These are phyloP conservation scores for Achaetomiella virescens DNA, from an alignment of 495 filamentous ascomycete species.

Conservation along the genomic window DNA sequence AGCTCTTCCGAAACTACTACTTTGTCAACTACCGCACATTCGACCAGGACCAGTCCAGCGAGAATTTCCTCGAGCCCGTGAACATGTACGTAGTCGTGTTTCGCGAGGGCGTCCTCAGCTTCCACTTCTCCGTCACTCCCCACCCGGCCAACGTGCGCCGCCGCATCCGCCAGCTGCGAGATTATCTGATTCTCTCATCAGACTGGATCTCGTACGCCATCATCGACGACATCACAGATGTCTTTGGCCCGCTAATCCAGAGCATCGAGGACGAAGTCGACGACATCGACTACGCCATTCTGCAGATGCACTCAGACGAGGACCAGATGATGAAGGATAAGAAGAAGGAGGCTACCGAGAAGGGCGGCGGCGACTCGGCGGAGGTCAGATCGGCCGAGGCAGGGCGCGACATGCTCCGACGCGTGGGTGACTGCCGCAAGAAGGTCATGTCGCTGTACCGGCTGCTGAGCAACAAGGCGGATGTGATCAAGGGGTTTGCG, in stretches of 20 bases:
- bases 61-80: constrained; percentile 86
- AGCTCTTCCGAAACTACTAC: constrained; percentile 94
- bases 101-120: constrained; percentile 87
- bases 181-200: constrained; percentile 85
- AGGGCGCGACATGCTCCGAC: constrained; percentile 77
- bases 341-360: constrained; percentile 16
- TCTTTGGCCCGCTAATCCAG: constrained; percentile 84
- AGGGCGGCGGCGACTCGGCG: constrained; percentile 35
- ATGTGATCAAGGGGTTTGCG: constrained; percentile 98
- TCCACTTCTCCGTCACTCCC: constrained; percentile 89
- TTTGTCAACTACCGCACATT: constrained; percentile 97
- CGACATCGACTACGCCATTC: constrained; percentile 77
- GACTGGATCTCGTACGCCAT: constrained; percentile 99
- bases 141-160: constrained; percentile 93
- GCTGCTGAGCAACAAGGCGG: constrained; percentile 91
- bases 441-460: constrained; percentile 92
- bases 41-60: constrained; percentile 82
- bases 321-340: constrained; percentile 31
- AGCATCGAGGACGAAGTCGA: constrained; percentile 84
- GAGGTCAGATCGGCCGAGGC: constrained; percentile 47
- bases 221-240: constrained; percentile 97
- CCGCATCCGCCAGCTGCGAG: constrained; percentile 85
- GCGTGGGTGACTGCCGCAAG: constrained; percentile 89
- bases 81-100: constrained; percentile 98
- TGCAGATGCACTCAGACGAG: constrained; percentile 61